These are phyloP conservation scores for Strigomonas culicis DNA, from an alignment of 208 protist genomes.

Conservation along the genomic window DNA sequence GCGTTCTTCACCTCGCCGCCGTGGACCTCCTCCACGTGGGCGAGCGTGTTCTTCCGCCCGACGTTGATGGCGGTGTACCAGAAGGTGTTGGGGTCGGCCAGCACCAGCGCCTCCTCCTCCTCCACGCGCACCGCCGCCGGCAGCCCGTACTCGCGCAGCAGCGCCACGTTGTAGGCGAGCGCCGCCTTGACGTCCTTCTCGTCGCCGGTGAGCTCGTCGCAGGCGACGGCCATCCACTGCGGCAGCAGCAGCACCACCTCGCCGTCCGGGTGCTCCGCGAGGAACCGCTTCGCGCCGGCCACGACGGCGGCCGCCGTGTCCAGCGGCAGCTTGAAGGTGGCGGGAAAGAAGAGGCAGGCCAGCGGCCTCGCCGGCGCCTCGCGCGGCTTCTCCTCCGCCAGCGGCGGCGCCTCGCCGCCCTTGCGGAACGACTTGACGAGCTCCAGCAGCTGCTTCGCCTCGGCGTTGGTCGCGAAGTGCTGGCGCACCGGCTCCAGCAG, in stretches of 20 bases:
- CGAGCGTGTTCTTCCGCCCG: constrained; percentile 70
- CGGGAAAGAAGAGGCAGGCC: constrained; percentile 71
- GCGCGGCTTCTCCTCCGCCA: constrained; percentile 12
- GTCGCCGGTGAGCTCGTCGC: constrained; percentile 63
- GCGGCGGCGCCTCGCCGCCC: constrained; percentile 8
- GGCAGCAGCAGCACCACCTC: constrained; percentile 63
- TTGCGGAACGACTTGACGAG: constrained; percentile 86
- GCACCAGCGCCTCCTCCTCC: constrained; percentile 74
- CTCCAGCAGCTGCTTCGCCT: constrained; percentile 85
- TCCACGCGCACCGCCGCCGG: constrained; percentile 57
- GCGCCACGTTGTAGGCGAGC: constrained; percentile 52
- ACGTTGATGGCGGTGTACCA: constrained; percentile 90
- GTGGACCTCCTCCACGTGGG: constrained; percentile 61
- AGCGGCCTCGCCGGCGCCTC: constrained; percentile 15
- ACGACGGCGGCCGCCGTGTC: constrained; percentile 56
- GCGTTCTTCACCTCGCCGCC: constrained; percentile 61
- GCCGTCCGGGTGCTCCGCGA: constrained; percentile 47
- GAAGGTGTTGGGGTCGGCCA: constrained; percentile 73
- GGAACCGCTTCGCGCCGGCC: constrained; percentile 33
- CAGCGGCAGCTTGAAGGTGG: constrained; percentile 51
- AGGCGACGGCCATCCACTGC: constrained; percentile 77
- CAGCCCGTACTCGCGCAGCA: constrained; percentile 57
- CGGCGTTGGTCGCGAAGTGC: constrained; percentile 88
- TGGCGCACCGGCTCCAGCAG: constrained; percentile 94
- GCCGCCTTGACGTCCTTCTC: constrained; percentile 79